phyloP scores from a whole-genome alignment of 1,139 yeast species.

The Blastobotrys ciferrii region DNA sequence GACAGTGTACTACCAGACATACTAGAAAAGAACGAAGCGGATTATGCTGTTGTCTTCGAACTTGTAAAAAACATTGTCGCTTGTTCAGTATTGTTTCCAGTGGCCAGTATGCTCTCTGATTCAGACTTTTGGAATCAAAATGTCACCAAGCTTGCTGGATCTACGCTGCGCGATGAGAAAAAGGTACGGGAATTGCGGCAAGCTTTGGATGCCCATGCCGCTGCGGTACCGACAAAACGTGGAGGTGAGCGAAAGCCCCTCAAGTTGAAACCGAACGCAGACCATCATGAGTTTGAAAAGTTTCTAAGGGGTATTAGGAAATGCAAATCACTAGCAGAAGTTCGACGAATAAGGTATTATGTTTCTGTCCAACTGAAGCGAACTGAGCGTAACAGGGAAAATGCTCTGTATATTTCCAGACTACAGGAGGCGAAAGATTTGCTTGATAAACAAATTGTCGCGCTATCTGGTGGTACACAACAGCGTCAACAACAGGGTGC shows the following conservation, averaged over 20 bases:
- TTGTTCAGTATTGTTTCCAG: conserved; percentile 52
- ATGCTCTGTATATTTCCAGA: conserved; percentile 29
- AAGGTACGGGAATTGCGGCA: conserved; percentile 73
- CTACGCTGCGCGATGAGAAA: conserved; percentile 66
- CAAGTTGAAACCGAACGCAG: conserved; percentile 34
- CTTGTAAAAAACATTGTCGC: conserved; percentile 66
- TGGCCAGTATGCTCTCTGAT: conserved; percentile 59
- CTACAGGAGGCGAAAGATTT: conserved; percentile 31
- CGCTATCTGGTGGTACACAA: conserved; percentile 26
- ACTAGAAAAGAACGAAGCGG: conserved; percentile 49
- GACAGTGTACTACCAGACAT: conserved; percentile 50
- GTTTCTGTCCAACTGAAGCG: conserved; percentile 42
- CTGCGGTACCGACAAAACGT: neutral
- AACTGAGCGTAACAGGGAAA: conserved; percentile 23
- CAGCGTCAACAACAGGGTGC: conserved; percentile 7
- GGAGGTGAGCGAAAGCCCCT: conserved; percentile 13
- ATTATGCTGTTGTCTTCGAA: conserved; percentile 48
- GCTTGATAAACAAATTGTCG: conserved; percentile 30
- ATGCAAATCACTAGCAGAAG: conserved; percentile 40
- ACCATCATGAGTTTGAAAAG: conserved; percentile 42
- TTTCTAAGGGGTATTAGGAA: conserved; percentile 42
- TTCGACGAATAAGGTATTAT: conserved; percentile 46
- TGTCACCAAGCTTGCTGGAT: conserved; percentile 60
- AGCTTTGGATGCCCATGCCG: conserved; percentile 65
- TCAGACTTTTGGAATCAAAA: conserved; percentile 75